Percentiles rank a stretch among this genome's conserved stretches.
phyloP scores from a whole-genome alignment of 2,329 filamentous ascomycete species.

The Colletotrichum eleusines region DNA sequence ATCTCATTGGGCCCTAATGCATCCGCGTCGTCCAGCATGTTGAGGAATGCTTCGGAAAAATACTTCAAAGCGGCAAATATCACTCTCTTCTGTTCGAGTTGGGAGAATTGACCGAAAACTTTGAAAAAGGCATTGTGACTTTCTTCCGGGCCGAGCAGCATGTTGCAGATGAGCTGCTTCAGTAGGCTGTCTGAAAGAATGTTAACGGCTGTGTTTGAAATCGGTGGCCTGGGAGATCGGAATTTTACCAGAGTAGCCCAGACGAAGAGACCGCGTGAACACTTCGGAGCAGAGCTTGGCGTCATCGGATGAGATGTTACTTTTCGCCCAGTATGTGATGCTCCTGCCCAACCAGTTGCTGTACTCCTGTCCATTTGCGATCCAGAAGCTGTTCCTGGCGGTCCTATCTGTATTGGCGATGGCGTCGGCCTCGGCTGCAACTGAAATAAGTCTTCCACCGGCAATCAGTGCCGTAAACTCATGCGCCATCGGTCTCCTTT shows the following conservation, averaged over 20 bases:
- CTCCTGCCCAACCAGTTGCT: conserved; percentile 78
- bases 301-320: conserved; percentile 49
- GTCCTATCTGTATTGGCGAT: conserved; percentile 54
- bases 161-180: conserved; percentile 51
- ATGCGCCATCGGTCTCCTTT: conserved; percentile 53
- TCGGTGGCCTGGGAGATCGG: not conserved
- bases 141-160: conserved; percentile 51
- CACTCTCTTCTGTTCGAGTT: conserved; percentile 59
- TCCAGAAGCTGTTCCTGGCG: conserved; percentile 62
- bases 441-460: conserved; percentile 62
- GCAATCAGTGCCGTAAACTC: conserved; percentile 62
- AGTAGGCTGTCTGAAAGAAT: conserved; percentile 56
- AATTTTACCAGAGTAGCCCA: conserved; percentile 78
- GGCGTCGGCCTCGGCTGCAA: conserved; percentile 68
- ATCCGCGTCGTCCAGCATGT: conserved; percentile 50
- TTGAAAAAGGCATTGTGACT: conserved; percentile 46
- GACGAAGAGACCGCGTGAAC: conserved; percentile 70
- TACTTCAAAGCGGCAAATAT: conserved; percentile 56
- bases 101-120: conserved; percentile 53
- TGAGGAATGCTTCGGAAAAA: conserved; percentile 60
- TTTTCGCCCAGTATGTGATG: conserved; percentile 61
- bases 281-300: conserved; percentile 60
- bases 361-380: conserved; percentile 74
- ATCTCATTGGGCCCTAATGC: conserved; percentile 44
- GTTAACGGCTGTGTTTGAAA: conserved; percentile 26